Base-by-base conservation (phyloP, 2,329 filamentous ascomycete species). In the Metarhizium brunneum region DNA sequence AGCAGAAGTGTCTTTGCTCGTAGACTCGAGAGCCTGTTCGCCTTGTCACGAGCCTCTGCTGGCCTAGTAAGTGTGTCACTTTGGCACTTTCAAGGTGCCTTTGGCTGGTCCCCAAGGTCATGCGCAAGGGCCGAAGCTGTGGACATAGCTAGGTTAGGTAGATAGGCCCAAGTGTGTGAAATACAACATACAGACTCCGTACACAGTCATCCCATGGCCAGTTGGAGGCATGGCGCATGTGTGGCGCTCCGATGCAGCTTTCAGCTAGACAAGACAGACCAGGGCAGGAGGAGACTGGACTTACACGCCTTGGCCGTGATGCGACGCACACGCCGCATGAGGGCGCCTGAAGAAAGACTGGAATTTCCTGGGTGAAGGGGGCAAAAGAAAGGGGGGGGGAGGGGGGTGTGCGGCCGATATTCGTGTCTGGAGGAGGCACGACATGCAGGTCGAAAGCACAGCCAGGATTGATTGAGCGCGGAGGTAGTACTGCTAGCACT, bases 211-310 rank as follows among this genome's bases (percentile, higher is more conserved):
- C n/a, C 10, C 43, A 20, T 25, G n/a, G n/a, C 14, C 16, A 11
- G 6, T 47, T 18, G 43, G n/a, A 25, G 25, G 25, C n/a, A 47
- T 25, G 40, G 35, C 10, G 40, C 42, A 20, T 35, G 43, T 52
- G 56, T 57, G 53, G 56, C 56, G 56, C 43, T 43, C 50, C 50
- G 50, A 48, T 53, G 56, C 56, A 47, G 20, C 54, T 51, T 58
- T 54, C 56, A 58, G 54, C 56, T 56, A 49, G 45, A 49, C 45
- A 54, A 48, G 52, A 42, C 20, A 48, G 52, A 42, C 20, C 32
- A 38, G 10, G 30, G 51, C 45, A 32, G 42, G 48, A 25, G 14
- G 35, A 16, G 10, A 40, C 13, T 16, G 13, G 38, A 55, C 49
- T 48, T 42, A 49, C 50, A 50, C 53, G 47, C 18, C 45, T 47